Percentiles rank a stretch among this genome's conserved stretches.
phyloP scores from a whole-genome alignment of 2,329 filamentous ascomycete genomes.

The Trichoderma afroharzianum region DNA sequence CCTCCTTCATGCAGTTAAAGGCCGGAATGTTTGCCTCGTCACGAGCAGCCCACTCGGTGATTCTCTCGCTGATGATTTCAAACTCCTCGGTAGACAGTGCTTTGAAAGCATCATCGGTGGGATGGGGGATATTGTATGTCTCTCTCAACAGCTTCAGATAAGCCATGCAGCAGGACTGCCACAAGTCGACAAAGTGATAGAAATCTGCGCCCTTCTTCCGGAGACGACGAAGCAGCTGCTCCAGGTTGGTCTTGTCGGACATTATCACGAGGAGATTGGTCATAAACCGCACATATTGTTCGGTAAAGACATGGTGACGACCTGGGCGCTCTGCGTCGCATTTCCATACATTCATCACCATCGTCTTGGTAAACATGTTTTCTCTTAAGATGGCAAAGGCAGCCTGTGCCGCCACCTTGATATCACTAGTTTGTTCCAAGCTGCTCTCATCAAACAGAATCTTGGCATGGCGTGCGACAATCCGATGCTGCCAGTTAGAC shows the following conservation, averaged over 20 bases:
- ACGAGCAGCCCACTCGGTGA: constrained; percentile 51
- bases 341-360: constrained; percentile 93
- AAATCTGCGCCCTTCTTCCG: constrained; percentile 78
- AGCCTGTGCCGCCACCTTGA: constrained; percentile 65
- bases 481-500: constrained; percentile 91
- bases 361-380: constrained; percentile 84
- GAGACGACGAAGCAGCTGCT: constrained; percentile 73
- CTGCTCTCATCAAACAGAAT: constrained; percentile 50
- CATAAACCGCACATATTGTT: constrained; percentile 81
- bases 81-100: constrained; percentile 52
- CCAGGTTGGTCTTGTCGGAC: constrained; percentile 70
- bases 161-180: constrained; percentile 52
- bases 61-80: constrained; percentile 52
- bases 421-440: constrained; percentile 36
- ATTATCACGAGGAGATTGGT: constrained; percentile 69
- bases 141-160: constrained; percentile 53
- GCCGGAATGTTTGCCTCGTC: constrained; percentile 39
- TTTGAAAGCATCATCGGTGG: constrained; percentile 55
- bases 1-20: constrained; percentile 54
- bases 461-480: constrained; percentile 69
- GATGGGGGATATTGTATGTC: constrained; percentile 43
- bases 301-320: constrained; percentile 87
- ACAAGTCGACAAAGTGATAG: constrained; percentile 59
- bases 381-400: constrained; percentile 72
- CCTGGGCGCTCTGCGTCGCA: constrained; percentile 81